Conservation (phyloP, 2,329 filamentous ascomycete genomes). For the Fusarium globosum region DNA sequence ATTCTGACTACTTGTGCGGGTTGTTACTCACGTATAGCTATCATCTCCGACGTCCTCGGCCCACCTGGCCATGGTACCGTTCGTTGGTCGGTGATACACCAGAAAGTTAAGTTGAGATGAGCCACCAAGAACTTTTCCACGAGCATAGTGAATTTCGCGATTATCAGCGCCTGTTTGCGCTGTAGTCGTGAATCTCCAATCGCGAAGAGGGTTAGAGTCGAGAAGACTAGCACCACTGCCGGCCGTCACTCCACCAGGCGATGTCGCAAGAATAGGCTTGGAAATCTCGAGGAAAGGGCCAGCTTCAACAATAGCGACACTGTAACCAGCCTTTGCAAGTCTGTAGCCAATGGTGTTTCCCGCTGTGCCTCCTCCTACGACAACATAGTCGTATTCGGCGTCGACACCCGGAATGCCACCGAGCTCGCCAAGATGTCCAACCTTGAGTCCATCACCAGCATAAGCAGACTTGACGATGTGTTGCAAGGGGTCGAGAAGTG, state of each 20-base stretch:
- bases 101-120: conserved; percentile 52
- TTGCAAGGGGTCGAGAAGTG: conserved; percentile 29
- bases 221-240: conserved; percentile 35
- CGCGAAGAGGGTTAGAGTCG: conserved; percentile 35
- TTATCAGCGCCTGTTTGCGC: conserved; percentile 35
- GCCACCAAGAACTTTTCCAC: conserved; percentile 54
- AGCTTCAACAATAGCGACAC: conserved; percentile 54
- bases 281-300: conserved; percentile 49
- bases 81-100: conserved; percentile 49
- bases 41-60: conserved; percentile 46
- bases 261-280: conserved; percentile 43
- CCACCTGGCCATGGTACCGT: conserved; percentile 47
- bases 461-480: conserved; percentile 30
- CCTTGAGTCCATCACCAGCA: conserved; percentile 35
- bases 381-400: conserved; percentile 41
- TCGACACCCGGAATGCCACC: conserved; percentile 26
- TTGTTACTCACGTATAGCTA: conserved; percentile 32
- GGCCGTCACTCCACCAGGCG: conserved; percentile 39
- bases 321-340: conserved; percentile 46
- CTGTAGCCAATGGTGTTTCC: conserved; percentile 50
- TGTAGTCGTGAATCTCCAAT: conserved; percentile 48
- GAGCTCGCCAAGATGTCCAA: conserved; percentile 25
- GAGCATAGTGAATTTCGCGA: conserved; percentile 50
- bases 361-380: conserved; percentile 54
- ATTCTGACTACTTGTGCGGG: rapidly evolving